Conservation (phyloP, 169 alveolate species). For the Plasmodium gaboni region DNA sequence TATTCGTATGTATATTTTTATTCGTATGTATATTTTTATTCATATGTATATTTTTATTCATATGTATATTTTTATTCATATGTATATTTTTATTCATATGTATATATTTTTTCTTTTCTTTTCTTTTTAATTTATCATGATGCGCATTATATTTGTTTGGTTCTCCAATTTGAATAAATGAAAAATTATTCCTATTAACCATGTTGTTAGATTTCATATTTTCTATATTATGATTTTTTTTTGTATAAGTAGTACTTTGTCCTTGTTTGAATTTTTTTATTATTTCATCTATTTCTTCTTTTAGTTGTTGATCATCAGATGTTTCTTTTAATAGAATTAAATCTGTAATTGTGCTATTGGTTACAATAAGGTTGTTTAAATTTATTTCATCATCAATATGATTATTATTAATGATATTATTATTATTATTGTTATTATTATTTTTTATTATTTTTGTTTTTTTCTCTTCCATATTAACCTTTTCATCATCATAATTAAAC, state of each 20-base stretch:
- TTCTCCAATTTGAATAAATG: neutral
- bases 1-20: neutral
- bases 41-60: neutral
- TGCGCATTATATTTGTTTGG: neutral
- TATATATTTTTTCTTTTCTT: neutral
- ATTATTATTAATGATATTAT: slow-evolving; percentile 21
- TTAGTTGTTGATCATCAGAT: slow-evolving; percentile 68
- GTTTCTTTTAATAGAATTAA: slow-evolving; percentile 75
- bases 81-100: neutral
- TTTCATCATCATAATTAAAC: neutral
- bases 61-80: neutral
- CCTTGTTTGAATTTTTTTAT: slow-evolving; percentile 15
- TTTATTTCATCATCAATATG: slow-evolving; percentile 33
- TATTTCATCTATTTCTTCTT: slow-evolving; percentile 54
- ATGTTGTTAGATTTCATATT: neutral
- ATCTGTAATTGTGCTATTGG: slow-evolving; percentile 80
- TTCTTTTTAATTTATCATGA: neutral
- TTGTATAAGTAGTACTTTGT: neutral
- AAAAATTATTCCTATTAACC: no score
- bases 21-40: neutral
- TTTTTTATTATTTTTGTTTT: slow-evolving; percentile 23
- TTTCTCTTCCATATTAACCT: slow-evolving; percentile 2
- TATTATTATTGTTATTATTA: slow-evolving; percentile 42
- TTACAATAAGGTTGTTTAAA: slow-evolving; percentile 42
- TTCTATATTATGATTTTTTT: neutral